Evolutionary conservation across 2,329 filamentous ascomycete genomes (phyloP), one percentile per base, ranked within the genome.

Genomic region (Penicillium sp.): DNA sequence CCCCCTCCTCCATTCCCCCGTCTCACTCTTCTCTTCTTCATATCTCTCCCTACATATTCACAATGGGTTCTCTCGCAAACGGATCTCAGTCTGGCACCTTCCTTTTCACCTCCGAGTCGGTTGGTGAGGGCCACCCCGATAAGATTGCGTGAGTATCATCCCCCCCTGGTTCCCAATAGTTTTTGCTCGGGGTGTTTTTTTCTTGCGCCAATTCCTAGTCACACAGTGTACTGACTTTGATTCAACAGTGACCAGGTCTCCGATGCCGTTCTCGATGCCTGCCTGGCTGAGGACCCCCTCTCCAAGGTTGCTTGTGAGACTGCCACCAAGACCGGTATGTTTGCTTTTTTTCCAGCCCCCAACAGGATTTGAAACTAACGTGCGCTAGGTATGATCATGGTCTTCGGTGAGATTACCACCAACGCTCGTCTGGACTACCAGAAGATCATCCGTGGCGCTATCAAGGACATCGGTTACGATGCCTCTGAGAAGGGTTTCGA

Each of bases 231-330:
- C 61, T 64, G 48, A 62, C 21, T 66, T 49, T 22, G 24, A 65
- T 49, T 49, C 22, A 50, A 58, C 59, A 85, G 83, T 78, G 94
- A 99, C 77, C 94, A 99, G 83, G 91, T 97, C 73, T 97, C 93
- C 61, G 94, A 99, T 82, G 93, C 94, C 70, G 86, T 99, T 72
- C 92, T 99, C 82, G 94, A 99, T 84, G 94, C 94, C 81, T 97
- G 94, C 83, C 83, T 99, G 73, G 83, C 83, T 61, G 89, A 94
- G 79, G 94, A 99, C 77, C 93, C 93, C 65, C 86, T 97, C 74
- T 97, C 94, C 83, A 99, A 97, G 86, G 85, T 97, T 69, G 94
- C 94, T 77, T 99, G 94, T 80, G 94, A 99, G 85, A 97, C 93
- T 67, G 94, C 94, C 72, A 96, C 94, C 83, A 99, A 99, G 90